Evolutionary conservation across 208 protist species (phyloP).

Genomic region (Leptomonas pyrrhocoris): DNA sequence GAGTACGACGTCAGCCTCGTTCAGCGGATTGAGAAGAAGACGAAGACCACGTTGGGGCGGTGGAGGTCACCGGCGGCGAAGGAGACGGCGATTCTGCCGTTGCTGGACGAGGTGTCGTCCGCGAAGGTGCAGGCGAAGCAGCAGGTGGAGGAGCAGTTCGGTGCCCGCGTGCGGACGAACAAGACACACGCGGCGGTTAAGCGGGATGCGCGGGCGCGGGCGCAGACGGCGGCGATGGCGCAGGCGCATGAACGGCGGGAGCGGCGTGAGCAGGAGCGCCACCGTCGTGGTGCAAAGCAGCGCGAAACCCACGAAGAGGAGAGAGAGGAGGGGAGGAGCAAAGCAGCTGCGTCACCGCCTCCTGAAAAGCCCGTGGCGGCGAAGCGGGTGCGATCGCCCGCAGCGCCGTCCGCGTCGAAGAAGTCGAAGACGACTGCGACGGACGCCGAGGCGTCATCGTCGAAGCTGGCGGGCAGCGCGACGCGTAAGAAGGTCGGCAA

Average conservation of each 20-base stretch:
- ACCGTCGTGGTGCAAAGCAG: background rate
- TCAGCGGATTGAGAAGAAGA: constrained; percentile 65
- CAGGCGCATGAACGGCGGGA: background rate
- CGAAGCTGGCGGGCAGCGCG: background rate
- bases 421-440: background rate
- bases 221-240: constrained; percentile 11
- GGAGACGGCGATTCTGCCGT: constrained; percentile 58
- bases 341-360: background rate
- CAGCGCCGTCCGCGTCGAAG: background rate
- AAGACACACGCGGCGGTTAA: constrained; percentile 65
- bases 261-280: background rate
- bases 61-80: constrained; percentile 61
- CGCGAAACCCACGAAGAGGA: background rate
- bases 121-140: constrained; percentile 86
- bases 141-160: constrained; percentile 81
- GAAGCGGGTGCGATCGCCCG: constrained; percentile 2
- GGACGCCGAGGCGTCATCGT: background rate
- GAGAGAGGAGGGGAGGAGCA: background rate
- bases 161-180: constrained; percentile 53
- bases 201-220: constrained; percentile 21
- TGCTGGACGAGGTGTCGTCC: constrained; percentile 82
- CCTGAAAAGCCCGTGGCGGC: background rate
- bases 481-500: constrained; percentile 10
- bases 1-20: constrained; percentile 84
- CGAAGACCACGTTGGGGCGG: constrained; percentile 34